Percentiles rank a stretch among this genome's conserved stretches.
phyloP scores from a whole-genome alignment of 768 basidiomycete species.

The Clathrus columnatus region DNA sequence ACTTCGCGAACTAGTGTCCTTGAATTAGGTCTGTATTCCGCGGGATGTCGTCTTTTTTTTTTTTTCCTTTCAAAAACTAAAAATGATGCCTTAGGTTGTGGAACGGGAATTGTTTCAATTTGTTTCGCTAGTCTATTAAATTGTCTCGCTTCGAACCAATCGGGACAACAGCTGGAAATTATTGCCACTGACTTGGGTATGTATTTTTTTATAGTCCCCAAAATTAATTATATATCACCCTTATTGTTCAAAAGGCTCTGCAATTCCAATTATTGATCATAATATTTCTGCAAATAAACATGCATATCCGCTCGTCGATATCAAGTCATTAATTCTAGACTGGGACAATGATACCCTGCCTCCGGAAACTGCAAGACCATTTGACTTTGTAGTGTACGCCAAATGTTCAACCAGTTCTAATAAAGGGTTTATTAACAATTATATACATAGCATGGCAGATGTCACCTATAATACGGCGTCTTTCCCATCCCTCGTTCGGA shows the following conservation, averaged over 20 bases:
- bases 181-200: constrained; percentile 67
- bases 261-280: constrained; percentile 66
- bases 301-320: constrained; percentile 24
- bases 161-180: constrained; percentile 26
- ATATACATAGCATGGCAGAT: constrained; percentile 70
- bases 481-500: constrained; percentile 69
- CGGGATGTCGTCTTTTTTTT: background rate
- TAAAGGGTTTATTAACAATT: background rate
- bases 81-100: constrained; percentile 67
- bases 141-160: constrained; percentile 13
- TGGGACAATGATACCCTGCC: constrained; percentile 65
- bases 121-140: constrained; percentile 44
- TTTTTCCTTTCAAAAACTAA: too few species aligned
- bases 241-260: constrained; percentile 64
- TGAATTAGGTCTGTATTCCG: constrained; percentile 53
- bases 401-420: background rate
- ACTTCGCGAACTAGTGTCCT: constrained; percentile 31
- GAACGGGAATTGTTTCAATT: constrained; percentile 76
- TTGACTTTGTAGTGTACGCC: constrained; percentile 67
- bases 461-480: constrained; percentile 87
- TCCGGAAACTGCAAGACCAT: constrained; percentile 25
- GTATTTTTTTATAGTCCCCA: constrained; percentile 19
- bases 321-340: constrained; percentile 43
- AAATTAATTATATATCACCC: background rate
- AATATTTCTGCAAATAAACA: constrained; percentile 47